Percentiles rank a stretch among this genome's conserved stretches.
Conservation (phyloP, 1,139 yeast species). For the Candida labiduridarum region DNA sequence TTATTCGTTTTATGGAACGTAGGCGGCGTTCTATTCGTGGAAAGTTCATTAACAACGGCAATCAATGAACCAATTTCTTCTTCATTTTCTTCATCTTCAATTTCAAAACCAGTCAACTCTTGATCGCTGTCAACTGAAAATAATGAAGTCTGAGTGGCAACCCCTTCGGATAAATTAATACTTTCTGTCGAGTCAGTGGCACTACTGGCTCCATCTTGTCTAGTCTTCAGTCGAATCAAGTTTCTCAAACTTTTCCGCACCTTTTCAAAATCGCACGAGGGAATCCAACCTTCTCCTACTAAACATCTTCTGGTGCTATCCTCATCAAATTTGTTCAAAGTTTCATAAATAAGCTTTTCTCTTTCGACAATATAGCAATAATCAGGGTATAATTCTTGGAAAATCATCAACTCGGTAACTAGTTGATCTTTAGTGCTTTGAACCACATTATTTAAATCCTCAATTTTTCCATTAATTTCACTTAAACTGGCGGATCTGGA, state of each 20-base stretch:
- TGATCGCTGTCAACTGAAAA: constrained; percentile 49
- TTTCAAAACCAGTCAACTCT: constrained; percentile 17
- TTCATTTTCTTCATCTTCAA: constrained; percentile 25
- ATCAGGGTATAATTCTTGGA: constrained; percentile 56
- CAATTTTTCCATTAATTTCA: constrained; percentile 59
- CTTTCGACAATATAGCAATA: constrained; percentile 52
- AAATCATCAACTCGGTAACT: constrained; percentile 67
- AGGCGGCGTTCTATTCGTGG: constrained; percentile 88
- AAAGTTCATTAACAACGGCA: constrained; percentile 73
- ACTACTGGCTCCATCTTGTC: constrained; percentile 11
- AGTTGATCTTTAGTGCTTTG: constrained; percentile 71
- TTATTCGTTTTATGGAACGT: constrained; percentile 91
- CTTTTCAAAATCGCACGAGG: constrained; percentile 36
- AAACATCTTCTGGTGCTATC: constrained; percentile 84
- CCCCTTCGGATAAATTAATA: constrained; percentile 12
- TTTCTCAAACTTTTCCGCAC: constrained; percentile 29
- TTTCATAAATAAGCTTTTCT: constrained; percentile 75
- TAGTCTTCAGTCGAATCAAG: constrained; percentile 30
- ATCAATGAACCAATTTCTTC: constrained; percentile 34
- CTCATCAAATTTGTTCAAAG: constrained; percentile 79
- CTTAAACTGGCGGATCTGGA: constrained; percentile 55
- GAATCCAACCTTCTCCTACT: constrained; percentile 99
- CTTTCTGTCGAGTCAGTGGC: constrained; percentile 6
- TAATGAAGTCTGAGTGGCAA: constrained; percentile 33
- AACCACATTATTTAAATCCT: constrained; percentile 57